Evolutionary conservation across 768 basidiomycete genomes (phyloP), one percentile per base, ranked within the genome.

Genomic region (Russula ochroleuca): DNA sequence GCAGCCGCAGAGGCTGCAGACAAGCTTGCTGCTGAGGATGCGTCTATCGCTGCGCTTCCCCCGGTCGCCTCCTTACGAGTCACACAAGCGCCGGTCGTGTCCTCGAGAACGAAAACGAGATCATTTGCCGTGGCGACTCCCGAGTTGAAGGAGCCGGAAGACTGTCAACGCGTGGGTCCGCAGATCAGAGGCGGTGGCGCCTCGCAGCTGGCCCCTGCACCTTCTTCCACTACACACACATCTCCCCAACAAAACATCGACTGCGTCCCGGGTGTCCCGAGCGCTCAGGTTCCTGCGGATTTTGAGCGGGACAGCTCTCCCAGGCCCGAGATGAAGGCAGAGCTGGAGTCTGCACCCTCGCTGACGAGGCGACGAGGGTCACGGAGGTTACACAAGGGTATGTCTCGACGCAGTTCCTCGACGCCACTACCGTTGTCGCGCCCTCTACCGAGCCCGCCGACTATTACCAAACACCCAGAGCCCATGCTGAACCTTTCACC

Each of bases 371-470:
- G 56, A 25, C 51, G 57, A 4, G n/a, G 17, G 19, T 64, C 65
- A 19, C 56, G 37, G 28, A 11, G 47, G 25, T 45, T 59, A 10
- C 40, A 60, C 38, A 60, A 23, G 40, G 37, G 21, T 28, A 43
- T 7, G 8, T 15, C 62, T 17, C 17, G 57, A 31, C 62, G 65
- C 35, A 66, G 65, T 35, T 23, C 57, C 21, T 66, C 65, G 5
- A 59, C 63, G 5, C 63, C 65, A 5, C 19, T 64, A 6, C 65
- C 62, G 10, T 41, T 64, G 28, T 53, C 65, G 5, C 67, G 67
- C 38, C 67, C 67, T 25, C 61, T 66, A 6, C 65, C 65, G 1
- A 64, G 53, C 45, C 63, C 65, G 3, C 65, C 65, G 11, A 31
- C 49, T 45, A n/a, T 65, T 17, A 65, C 64, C 19, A 45, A 21